Conservation (phyloP, 2,329 filamentous ascomycete species). For the Dactylellina haptotyla region DNA sequence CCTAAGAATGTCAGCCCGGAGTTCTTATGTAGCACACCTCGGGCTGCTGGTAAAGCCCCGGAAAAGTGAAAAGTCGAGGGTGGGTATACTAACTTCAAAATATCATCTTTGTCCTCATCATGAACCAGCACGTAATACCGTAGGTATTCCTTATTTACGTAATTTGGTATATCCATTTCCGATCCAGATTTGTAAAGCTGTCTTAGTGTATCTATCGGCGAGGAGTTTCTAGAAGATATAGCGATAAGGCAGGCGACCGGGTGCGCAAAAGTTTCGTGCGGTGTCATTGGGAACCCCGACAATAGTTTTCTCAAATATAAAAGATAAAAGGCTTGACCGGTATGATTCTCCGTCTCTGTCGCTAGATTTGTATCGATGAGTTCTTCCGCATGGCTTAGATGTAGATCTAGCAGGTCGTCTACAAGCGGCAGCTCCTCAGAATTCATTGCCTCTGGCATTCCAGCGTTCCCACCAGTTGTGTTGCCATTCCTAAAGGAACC, state of each 20-base stretch:
- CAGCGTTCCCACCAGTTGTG: constrained; percentile 25
- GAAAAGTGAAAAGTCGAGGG: neutral
- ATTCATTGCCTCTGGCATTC: constrained; percentile 58
- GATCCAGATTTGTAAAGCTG: constrained; percentile 79
- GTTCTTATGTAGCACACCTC: constrained; percentile 3
- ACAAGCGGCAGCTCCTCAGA: constrained; percentile 72
- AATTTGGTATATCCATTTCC: constrained; percentile 80
- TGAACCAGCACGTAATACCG: constrained; percentile 97
- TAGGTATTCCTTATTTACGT: constrained; percentile 91
- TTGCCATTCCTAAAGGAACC: constrained; percentile 39
- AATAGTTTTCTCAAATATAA: constrained; percentile 85
- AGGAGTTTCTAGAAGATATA: constrained; percentile 85
- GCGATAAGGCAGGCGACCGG: constrained; percentile 94
- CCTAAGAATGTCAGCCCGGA: constrained; percentile 54
- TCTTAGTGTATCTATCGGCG: constrained; percentile 86
- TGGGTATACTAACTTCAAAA: constrained; percentile 68
- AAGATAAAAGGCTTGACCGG: constrained; percentile 74
- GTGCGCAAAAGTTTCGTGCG: constrained; percentile 93
- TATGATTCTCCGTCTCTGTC: constrained; percentile 50
- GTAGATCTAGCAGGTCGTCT: constrained; percentile 81
- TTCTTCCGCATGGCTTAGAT: constrained; percentile 79
- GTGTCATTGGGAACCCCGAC: constrained; percentile 78
- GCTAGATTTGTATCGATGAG: constrained; percentile 58
- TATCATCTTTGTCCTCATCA: constrained; percentile 94
- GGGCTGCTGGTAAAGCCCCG: constrained; percentile 31